phyloP scores from a whole-genome alignment of 257 asterid species.

The Salvia rosmarinus region DNA sequence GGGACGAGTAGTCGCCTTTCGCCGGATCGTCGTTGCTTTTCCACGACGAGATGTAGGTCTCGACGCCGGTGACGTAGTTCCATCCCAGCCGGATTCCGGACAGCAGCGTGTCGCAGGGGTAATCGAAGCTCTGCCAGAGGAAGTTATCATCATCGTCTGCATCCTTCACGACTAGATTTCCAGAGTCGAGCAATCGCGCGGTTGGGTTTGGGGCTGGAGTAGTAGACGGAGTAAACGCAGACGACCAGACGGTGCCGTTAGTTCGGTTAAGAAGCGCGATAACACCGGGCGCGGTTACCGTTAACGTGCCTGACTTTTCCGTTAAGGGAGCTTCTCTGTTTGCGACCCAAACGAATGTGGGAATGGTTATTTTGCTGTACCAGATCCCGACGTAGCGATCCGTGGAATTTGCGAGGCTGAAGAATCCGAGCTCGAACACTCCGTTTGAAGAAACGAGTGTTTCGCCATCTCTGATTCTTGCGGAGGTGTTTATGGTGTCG shows the following conservation, averaged over 20 bases:
- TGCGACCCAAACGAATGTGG: neutral
- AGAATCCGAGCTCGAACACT: neutral
- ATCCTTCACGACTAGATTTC: conserved; percentile 10
- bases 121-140: conserved; percentile 21
- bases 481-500: neutral
- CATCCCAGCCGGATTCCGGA: conserved; percentile 20
- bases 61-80: conserved; percentile 8
- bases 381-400: conserved; percentile 1
- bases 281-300: neutral
- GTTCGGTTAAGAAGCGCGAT: neutral
- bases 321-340: neutral
- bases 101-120: conserved; percentile 13
- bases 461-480: neutral
- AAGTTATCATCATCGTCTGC: conserved; percentile 7
- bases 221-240: neutral
- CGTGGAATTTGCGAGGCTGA: neutral
- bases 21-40: conserved; percentile 14
- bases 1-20: neutral
- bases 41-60: conserved; percentile 17
- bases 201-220: neutral
- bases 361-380: neutral
- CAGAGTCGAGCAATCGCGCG: neutral
- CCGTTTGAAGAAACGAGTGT: neutral
- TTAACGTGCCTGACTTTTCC: neutral
- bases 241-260: neutral